These are phyloP conservation scores for Drechslerella stenobrocha DNA, from an alignment of 2,329 filamentous ascomycete species.

Conservation along the genomic window DNA sequence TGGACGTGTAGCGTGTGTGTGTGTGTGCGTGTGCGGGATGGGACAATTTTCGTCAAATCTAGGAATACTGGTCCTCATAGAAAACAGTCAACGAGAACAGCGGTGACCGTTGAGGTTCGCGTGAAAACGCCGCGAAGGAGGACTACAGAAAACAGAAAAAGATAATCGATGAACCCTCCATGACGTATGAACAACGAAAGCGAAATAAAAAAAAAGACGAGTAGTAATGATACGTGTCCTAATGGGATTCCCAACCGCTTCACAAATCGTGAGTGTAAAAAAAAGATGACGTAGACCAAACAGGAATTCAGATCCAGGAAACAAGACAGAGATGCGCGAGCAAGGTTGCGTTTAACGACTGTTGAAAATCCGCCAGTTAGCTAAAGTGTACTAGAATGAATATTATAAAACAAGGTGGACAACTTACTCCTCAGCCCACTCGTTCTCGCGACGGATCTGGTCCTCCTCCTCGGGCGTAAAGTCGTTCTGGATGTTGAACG, in stretches of 20 bases:
- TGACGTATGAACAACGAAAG: background rate
- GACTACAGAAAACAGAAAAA: background rate
- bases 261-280: background rate
- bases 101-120: background rate
- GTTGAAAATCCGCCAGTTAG: constrained; percentile 7
- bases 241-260: background rate
- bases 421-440: constrained; percentile 79
- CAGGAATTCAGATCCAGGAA: background rate
- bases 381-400: background rate
- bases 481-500: constrained; percentile 99
- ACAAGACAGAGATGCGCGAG: background rate
- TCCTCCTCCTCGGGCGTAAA: constrained; percentile 99
- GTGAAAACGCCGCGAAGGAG: background rate
- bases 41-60: background rate
- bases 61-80: background rate
- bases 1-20: background rate
- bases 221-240: background rate
- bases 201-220: constrained; percentile 3
- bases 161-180: background rate
- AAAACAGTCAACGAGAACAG: background rate
- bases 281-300: background rate
- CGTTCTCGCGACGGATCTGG: constrained; percentile 89
- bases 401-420: background rate
- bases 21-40: background rate
- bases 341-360: constrained; percentile 29